Conservation (phyloP, 2,329 filamentous ascomycete species). For the Cercospora canescens region DNA sequence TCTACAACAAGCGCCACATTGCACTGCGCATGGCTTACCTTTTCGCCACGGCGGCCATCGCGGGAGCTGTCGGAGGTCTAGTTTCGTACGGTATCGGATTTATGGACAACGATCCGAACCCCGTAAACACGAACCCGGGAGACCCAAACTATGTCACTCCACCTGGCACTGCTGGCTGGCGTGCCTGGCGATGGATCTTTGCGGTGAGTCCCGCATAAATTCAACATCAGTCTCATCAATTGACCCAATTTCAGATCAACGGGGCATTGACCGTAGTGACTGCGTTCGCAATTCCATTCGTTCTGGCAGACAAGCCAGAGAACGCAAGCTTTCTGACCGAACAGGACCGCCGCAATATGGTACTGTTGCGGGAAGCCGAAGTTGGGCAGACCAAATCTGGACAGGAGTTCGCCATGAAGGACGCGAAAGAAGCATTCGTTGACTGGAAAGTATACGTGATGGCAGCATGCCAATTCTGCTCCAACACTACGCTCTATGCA, state of each 20-base stretch:
- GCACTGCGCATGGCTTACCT: slow-evolving; percentile 71
- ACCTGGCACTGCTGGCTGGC: not conserved
- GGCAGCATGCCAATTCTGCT: slow-evolving; percentile 66
- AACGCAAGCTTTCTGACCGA: slow-evolving; percentile 60
- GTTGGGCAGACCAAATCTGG: slow-evolving; percentile 46
- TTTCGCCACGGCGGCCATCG: slow-evolving; percentile 68
- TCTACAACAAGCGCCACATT: slow-evolving; percentile 72
- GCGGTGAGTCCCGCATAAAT: slow-evolving; percentile 37
- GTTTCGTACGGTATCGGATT: slow-evolving; percentile 71
- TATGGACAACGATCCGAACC: slow-evolving; percentile 52
- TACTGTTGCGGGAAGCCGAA: slow-evolving; percentile 50
- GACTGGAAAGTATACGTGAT: slow-evolving; percentile 79
- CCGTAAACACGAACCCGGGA: not conserved
- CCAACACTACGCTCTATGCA: slow-evolving; percentile 54
- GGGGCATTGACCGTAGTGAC: slow-evolving; percentile 57
- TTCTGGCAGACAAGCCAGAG: slow-evolving; percentile 66
- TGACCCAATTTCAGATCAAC: slow-evolving; percentile 40
- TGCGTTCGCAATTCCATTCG: slow-evolving; percentile 54
- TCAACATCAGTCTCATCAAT: not conserved
- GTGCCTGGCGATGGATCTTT: slow-evolving; percentile 72
- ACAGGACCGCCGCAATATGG: slow-evolving; percentile 60
- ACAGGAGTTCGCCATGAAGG: slow-evolving; percentile 53
- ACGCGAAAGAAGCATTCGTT: slow-evolving; percentile 65
- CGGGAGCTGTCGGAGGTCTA: slow-evolving; percentile 70
- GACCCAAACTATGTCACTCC: not conserved